Conservation (phyloP, 1,139 yeast species). For the Meyerozyma elateridarum region DNA sequence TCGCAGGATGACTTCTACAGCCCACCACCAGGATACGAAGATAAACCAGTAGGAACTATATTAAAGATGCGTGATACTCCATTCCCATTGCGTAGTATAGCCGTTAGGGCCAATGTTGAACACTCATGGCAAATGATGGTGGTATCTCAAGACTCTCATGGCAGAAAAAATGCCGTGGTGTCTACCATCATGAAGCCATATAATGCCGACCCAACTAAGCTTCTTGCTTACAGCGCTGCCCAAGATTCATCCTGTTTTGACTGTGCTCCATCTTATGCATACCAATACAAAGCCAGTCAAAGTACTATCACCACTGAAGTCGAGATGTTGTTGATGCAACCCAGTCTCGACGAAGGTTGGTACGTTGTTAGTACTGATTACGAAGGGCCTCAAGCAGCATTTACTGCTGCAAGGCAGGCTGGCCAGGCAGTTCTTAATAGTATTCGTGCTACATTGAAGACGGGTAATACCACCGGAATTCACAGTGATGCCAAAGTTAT, state of each 20-base stretch:
- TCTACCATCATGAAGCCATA: constrained; percentile 11
- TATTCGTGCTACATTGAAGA: constrained; percentile 11
- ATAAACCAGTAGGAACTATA: constrained; percentile 21
- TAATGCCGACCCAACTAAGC: constrained; percentile 8
- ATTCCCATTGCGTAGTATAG: constrained; percentile 13
- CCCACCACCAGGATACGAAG: constrained; percentile 23
- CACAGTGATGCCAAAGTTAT: constrained; percentile 13
- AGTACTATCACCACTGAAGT: constrained; percentile 11
- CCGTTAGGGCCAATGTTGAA: constrained; percentile 13
- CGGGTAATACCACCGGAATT: constrained; percentile 13
- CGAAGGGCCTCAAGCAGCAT: constrained; percentile 11
- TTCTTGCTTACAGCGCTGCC: constrained; percentile 10
- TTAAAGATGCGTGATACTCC: constrained; percentile 23
- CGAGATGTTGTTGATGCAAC: constrained; percentile 23
- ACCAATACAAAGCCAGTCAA: constrained; percentile 4
- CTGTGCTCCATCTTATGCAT: constrained; percentile 13
- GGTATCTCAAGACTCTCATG: constrained; percentile 9
- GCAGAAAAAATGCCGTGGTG: constrained; percentile 9
- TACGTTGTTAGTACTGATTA: constrained; percentile 11
- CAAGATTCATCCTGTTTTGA: constrained; percentile 11
- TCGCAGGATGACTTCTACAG: constrained; percentile 24
- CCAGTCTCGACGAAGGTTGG: constrained; percentile 14
- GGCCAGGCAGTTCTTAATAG: constrained; percentile 11
- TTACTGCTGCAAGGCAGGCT: constrained; percentile 9
- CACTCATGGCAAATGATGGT: constrained; percentile 18